phyloP scores from a whole-genome alignment of 2,329 filamentous ascomycete genomes.

The Nannizzia gypsea region DNA sequence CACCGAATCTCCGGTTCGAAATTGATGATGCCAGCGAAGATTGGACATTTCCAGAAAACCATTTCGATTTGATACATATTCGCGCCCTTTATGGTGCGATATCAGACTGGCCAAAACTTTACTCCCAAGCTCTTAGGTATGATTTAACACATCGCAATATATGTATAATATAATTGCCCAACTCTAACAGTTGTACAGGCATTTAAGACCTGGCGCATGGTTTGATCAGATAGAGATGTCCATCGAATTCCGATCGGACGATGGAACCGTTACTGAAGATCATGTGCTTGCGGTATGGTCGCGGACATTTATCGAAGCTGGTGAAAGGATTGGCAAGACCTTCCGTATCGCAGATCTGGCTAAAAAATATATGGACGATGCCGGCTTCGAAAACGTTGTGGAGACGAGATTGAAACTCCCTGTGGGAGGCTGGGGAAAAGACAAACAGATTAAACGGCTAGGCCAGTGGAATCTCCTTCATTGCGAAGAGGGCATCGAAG shows the following conservation, averaged over 20 bases:
- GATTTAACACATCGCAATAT: background rate
- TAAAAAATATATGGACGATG: slow-evolving; percentile 20
- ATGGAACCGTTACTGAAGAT: slow-evolving; percentile 17
- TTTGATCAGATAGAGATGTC: slow-evolving; percentile 21
- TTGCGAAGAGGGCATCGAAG: slow-evolving; percentile 14
- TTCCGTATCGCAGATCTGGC: slow-evolving; percentile 18
- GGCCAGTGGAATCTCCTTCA: slow-evolving; percentile 7
- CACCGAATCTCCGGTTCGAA: slow-evolving; percentile 57
- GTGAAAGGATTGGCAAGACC: slow-evolving; percentile 22
- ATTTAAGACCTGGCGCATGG: slow-evolving; percentile 19
- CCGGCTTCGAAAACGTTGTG: slow-evolving; percentile 22
- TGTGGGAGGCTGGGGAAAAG: slow-evolving; percentile 21
- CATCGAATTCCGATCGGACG: slow-evolving; percentile 18
- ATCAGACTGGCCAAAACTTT: slow-evolving; percentile 18
- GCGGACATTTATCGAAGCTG: slow-evolving; percentile 20
- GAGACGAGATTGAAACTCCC: slow-evolving; percentile 22
- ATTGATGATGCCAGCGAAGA: slow-evolving; percentile 52
- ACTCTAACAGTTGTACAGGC: slow-evolving; percentile 10
- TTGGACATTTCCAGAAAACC: slow-evolving; percentile 38
- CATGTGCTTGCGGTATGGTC: slow-evolving; percentile 21
- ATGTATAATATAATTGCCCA: background rate
- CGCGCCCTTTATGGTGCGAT: slow-evolving; percentile 18
- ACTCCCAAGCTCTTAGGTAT: slow-evolving; percentile 16
- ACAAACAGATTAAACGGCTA: slow-evolving; percentile 8
- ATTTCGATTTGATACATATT: slow-evolving; percentile 45